phyloP scores from a whole-genome alignment of 805 yeast genomes.

The Starmerella etchellsii region DNA sequence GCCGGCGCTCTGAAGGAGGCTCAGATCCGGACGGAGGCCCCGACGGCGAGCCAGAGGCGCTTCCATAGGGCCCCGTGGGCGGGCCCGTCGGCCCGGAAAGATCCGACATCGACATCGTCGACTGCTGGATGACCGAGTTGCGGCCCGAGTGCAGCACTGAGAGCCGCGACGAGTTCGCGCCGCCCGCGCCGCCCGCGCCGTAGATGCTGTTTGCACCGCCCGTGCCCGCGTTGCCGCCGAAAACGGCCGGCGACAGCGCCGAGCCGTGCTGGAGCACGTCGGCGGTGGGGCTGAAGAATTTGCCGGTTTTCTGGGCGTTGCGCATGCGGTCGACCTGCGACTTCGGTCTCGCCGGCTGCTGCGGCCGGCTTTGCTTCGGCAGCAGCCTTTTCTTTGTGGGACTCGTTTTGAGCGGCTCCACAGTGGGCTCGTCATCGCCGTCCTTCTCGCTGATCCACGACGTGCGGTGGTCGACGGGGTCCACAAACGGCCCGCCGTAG shows the following conservation, averaged over 20 bases:
- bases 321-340: conserved; percentile 13
- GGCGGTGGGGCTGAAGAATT: conserved; percentile 68
- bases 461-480: conserved; percentile 16
- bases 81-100: background rate
- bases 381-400: background rate
- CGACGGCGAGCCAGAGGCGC: too few species aligned
- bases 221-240: background rate
- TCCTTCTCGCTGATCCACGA: conserved; percentile 6
- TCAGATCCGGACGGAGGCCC: background rate
- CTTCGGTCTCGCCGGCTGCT: background rate
- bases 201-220: conserved; percentile 5
- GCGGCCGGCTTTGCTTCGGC: conserved; percentile 1
- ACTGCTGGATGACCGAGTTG: conserved; percentile 12
- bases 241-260: conserved; percentile 10
- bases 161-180: conserved; percentile 6
- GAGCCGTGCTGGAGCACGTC: conserved; percentile 45
- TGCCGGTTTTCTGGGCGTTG: conserved; percentile 14
- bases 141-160: conserved; percentile 15
- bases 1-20: background rate
- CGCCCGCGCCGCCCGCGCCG: conserved; percentile 1
- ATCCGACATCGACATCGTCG: conserved; percentile 11
- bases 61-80: background rate
- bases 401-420: conserved; percentile 14
- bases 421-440: conserved; percentile 7
- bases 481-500: conserved; percentile 21